Evolutionary conservation across 2,329 filamentous ascomycete genomes (phyloP), one percentile per base, ranked within the genome.

Genomic region (Phaeosphaeriaceae sp.): DNA sequence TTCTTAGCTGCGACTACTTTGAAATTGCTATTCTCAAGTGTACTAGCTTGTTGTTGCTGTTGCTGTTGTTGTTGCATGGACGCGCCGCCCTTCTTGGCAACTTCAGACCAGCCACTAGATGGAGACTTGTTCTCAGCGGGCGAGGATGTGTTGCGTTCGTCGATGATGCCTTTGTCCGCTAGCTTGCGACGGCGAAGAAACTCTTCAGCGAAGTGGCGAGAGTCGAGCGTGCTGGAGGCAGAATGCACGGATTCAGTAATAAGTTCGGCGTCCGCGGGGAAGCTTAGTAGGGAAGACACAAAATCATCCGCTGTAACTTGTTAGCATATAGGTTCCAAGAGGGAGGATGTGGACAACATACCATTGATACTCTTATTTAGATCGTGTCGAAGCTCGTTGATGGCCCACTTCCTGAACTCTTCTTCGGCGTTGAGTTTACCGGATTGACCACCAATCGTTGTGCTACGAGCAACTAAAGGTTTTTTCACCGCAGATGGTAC

Each of bases 391-490:
- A 99, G 80, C 70, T 94, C 87, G 46, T 85, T 82, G 62, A 89
- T 86, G 15, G 92, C 86, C 94, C 94, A 99, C 74, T 95, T 97
- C 68, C 86, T 87, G 73, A 99, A 95, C 73, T 97, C 94, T 33
- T 96, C 92, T 72, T 90, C 86, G 3, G 94, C 93, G 52, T 83
- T 84, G 58, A 79, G 79, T 40, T 80, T 74, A 48, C 77, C 79
- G 7, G 72, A 68, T 34, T 58, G 61, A 13, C 56, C 59, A 6
- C 77, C 75, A 7, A 78, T 73, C 3, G 81, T 77, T 3, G 78
- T 74, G 39, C 73, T 78, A n/a, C 78, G 74, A 11, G 73, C 72
- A 8, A 77, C 72, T n/a, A 85, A 82, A 6, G 78, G 77, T 73
- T 87, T 86, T 68, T 81, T 79, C 9, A 68, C 54, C 17, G 73